A percentile compares a stretch with the other conserved stretches of the same genome.
These are phyloP conservation scores for Ustilago vetiveriae DNA, from an alignment of 1,284 basidiomycete genomes.

Conservation along the genomic window DNA sequence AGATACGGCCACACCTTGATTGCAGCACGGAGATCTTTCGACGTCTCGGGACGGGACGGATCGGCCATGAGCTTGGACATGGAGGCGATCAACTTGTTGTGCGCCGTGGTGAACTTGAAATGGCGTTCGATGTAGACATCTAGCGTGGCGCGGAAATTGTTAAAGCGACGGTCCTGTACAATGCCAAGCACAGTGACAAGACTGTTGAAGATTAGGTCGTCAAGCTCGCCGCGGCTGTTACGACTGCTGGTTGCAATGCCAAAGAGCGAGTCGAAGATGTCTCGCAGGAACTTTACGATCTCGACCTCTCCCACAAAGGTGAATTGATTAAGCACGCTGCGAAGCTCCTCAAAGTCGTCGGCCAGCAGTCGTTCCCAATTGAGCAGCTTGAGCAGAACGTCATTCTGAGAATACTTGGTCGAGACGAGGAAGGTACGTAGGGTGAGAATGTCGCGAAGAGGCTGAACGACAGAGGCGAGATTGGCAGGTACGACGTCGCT, in stretches of 20 bases:
- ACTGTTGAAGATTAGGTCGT: slow-evolving; percentile 86
- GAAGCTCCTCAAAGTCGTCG: slow-evolving; percentile 74
- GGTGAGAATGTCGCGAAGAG: slow-evolving; percentile 76
- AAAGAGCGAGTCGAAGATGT: slow-evolving; percentile 93
- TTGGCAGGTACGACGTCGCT: slow-evolving; percentile 54
- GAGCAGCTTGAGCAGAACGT: slow-evolving; percentile 81
- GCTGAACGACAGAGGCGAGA: slow-evolving; percentile 55
- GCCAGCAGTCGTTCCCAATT: slow-evolving; percentile 76
- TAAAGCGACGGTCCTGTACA: slow-evolving; percentile 85
- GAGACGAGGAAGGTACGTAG: slow-evolving; percentile 91
- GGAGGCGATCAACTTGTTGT: slow-evolving; percentile 69
- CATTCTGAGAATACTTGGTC: slow-evolving; percentile 90
- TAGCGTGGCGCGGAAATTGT: slow-evolving; percentile 87
- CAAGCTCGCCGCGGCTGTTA: slow-evolving; percentile 82
- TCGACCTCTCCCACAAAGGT: slow-evolving; percentile 79
- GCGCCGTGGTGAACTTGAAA: slow-evolving; percentile 71
- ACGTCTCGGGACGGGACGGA: slow-evolving; percentile 79
- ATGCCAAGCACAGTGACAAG: slow-evolving; percentile 84
- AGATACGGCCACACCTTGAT: slow-evolving; percentile 97
- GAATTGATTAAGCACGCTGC: slow-evolving; percentile 82
- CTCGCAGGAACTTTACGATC: slow-evolving; percentile 89
- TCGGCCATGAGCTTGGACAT: slow-evolving; percentile 84
- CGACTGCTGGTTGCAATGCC: slow-evolving; percentile 81
- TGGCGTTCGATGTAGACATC: slow-evolving; percentile 92
- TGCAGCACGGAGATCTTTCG: slow-evolving; percentile 81